Conservation (phyloP, 2,329 filamentous ascomycete genomes). For the Trichoderma koningii region DNA sequence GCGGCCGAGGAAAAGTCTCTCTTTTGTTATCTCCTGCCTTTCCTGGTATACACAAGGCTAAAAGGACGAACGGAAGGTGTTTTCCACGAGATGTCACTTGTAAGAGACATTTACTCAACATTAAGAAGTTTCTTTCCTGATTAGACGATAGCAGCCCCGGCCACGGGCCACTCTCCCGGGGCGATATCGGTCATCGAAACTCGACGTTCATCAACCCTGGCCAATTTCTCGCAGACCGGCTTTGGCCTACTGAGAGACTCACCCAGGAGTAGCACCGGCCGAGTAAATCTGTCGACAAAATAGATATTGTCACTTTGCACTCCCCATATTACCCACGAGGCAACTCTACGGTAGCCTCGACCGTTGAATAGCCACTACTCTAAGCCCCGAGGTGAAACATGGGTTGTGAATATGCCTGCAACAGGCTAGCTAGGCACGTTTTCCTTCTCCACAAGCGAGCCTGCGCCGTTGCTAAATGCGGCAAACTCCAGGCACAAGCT, state of each 20-base stretch:
- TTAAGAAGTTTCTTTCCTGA: neutral
- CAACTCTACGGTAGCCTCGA: neutral
- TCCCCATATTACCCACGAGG: neutral
- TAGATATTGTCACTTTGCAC: neutral
- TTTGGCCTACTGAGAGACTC: neutral
- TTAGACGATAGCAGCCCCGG: neutral
- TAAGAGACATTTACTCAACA: neutral
- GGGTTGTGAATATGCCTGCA: neutral
- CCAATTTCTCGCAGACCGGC: too few species aligned
- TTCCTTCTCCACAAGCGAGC: neutral
- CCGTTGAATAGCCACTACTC: neutral
- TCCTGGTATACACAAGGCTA: neutral
- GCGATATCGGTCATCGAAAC: neutral
- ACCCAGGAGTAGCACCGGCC: neutral
- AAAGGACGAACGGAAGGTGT: neutral
- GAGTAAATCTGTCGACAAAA: neutral
- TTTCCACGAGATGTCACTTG: neutral
- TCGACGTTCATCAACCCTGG: neutral
- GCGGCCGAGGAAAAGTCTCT: neutral
- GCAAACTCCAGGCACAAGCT: conserved; percentile 14
- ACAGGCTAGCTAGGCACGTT: conserved; percentile 4
- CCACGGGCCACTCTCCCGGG: too few species aligned
- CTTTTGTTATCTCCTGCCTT: neutral
- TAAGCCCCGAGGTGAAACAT: conserved; percentile 13
- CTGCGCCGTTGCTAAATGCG: neutral